A percentile compares a stretch with the other conserved stretches of the same genome.
Conservation (phyloP, 1,139 yeast species). For the Suhomyces coccinellae region DNA sequence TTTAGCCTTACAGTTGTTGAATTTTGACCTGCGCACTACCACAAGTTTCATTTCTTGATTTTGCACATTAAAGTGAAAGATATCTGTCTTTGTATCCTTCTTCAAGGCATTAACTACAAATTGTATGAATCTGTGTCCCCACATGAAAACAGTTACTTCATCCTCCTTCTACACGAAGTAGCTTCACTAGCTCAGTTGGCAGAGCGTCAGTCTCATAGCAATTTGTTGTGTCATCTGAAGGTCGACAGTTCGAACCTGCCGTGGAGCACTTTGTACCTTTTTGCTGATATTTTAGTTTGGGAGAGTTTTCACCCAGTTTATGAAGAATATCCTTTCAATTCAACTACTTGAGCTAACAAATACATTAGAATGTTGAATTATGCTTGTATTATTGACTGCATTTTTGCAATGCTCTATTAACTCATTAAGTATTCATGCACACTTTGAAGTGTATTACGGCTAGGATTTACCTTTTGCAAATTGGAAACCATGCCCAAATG, state of each 20-base stretch:
- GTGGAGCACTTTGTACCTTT: slow-evolving; percentile 43
- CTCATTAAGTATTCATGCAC: slow-evolving; percentile 47
- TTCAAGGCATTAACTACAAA: no score
- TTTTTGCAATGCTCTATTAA: background rate
- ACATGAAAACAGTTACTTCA: background rate
- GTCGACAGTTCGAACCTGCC: slow-evolving; percentile 59
- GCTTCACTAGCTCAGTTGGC: slow-evolving; percentile 54
- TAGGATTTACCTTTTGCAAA: slow-evolving; percentile 60
- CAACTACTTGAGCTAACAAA: no score
- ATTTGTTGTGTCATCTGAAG: slow-evolving; percentile 45
- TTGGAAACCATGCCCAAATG: slow-evolving; percentile 54
- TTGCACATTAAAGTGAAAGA: no score
- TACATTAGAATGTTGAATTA: no score
- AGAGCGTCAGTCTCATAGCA: slow-evolving; percentile 52
- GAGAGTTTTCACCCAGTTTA: background rate
- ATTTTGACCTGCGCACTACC: no score
- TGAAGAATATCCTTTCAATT: background rate
- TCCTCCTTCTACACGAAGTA: background rate
- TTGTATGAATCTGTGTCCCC: no score
- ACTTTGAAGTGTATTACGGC: slow-evolving; percentile 73
- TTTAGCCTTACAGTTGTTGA: no score
- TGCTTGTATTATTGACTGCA: background rate
- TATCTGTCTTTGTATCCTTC: no score
- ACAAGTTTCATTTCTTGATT: no score
- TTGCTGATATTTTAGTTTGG: background rate